Evolutionary conservation across 1,139 yeast genomes (phyloP), one percentile per base, ranked within the genome.

Genomic region (Debaryomyces udenii): DNA sequence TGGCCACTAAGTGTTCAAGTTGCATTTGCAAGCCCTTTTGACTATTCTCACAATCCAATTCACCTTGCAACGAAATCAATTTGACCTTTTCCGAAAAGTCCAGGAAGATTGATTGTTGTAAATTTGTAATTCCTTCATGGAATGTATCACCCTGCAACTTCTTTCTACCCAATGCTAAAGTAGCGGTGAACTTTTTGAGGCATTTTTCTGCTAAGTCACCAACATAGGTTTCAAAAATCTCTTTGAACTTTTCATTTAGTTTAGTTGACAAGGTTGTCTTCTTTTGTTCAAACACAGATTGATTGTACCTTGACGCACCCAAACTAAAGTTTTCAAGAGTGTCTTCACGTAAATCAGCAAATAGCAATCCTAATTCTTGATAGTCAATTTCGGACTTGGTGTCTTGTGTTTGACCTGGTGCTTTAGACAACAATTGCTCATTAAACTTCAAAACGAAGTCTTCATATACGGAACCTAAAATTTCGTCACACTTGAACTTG

Each of bases 401-500:
- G 2, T 44, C 46, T 3, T 39, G 48, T 7, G 40, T 30, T 2
- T 37, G 22, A 16, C 43, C 46, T 2, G 47, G 37, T 22, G 40
- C 34, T 9, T 30, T 40, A 4, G 22, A 4, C 10, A 35, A 36
- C 27, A 56, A 46, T 18, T 55, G 46, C n/a, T 52, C 61, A 2
- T 52, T 50, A 38, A 70, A 70, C 20, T 63, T 66, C 1, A 43
- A 47, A 18, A 66, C 62, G 55, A 84, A 85, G 11, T 66, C 70
- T 5, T 67, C 71, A 55, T 66, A 80, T 1, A 82, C 74, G 30
- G 64, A 66, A 22, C 68, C 64, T 20, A 82, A 76, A 39, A 94
- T 86, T 61, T 93, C 99, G 55, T 91, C 96, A 62, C 99, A 93
- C 57, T 96, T 82, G 66, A 89, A 93, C 52, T 93, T 81, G 4